Base-by-base conservation (phyloP, 768 basidiomycete genomes). In the Suillus occidentalis region DNA sequence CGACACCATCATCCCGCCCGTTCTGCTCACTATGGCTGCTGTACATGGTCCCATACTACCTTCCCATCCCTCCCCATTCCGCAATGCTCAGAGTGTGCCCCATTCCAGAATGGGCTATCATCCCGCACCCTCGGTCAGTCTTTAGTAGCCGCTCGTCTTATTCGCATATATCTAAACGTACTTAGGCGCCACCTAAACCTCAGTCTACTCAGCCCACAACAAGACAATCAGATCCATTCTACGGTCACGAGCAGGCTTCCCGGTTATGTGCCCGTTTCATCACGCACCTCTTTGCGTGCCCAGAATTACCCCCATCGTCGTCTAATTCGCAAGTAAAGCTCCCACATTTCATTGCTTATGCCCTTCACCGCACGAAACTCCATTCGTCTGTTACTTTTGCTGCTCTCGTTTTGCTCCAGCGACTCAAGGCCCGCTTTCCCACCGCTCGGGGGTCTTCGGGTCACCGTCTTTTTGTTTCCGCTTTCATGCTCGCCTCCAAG, bases 251-350 rank as follows among this genome's bases (percentile, higher is more conserved):
- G 73, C 78, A 79, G 25, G 80, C 87, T 0, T 89, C 94, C 0
- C 84, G 85, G 22, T 77, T 94, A 55, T 87, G 89, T 60, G 88
- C 84, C 0, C 83, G 90, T 0, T 96, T 95, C 73, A 94, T 97
- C 25, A 89, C 89, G 0, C 89, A 92, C 61, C 83, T 95, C 0
- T 96, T 95, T 72, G 87, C 89, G 0, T 97, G 95, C 72, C 95
- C 94, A 3, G 92, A 95, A 66, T 82, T 87, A 36, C 90, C 93
- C 4, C 87, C 91, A 0, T 71, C 75, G 0, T 77, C 76, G 0
- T 77, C 75, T 0, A 75, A 73, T 1, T 77, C 76, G 0, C 72
- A 64, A 0, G 68, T 76, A 7, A 76, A 77, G 12, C 75, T 89
- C 0, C 85, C 86, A 0, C 79, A 84, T 25, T 89, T 90, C 71